Conservation (phyloP, 2,329 filamentous ascomycete genomes). For the Cladosporium sp. region DNA sequence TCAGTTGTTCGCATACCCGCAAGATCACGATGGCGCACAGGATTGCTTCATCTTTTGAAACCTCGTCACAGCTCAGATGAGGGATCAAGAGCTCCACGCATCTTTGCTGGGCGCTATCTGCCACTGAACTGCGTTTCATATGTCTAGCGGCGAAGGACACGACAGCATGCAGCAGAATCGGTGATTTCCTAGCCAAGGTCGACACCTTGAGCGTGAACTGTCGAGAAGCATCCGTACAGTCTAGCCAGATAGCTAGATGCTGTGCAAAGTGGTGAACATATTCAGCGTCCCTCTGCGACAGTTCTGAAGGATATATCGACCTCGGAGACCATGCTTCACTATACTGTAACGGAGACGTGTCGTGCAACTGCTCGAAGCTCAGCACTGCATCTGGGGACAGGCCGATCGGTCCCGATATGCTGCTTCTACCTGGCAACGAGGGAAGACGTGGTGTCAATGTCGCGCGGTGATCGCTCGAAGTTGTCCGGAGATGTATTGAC, state of each 20-base stretch:
- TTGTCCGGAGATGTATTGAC: background rate
- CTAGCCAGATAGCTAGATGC: conserved; percentile 10
- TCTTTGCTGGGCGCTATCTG: conserved; percentile 12
- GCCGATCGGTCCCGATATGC: background rate
- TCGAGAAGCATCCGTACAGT: conserved; percentile 12
- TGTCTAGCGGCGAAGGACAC: conserved; percentile 12
- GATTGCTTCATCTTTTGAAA: conserved; percentile 15
- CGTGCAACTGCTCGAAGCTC: conserved; percentile 1
- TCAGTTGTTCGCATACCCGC: conserved; percentile 23
- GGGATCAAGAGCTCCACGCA: conserved; percentile 15
- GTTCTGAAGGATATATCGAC: background rate
- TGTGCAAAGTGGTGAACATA: conserved; percentile 13
- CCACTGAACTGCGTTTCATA: conserved; percentile 6
- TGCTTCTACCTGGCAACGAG: background rate
- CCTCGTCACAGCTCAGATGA: conserved; percentile 8
- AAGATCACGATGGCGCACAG: conserved; percentile 25
- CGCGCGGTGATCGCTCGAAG: background rate
- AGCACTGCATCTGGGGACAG: background rate
- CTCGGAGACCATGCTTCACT: background rate
- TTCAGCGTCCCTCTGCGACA: conserved; percentile 1
- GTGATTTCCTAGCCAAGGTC: background rate
- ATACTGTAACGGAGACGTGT: background rate
- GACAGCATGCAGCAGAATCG: conserved; percentile 2
- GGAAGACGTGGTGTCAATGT: background rate
- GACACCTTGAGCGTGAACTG: conserved; percentile 10